These are phyloP conservation scores for Penicillium sp. DNA, from an alignment of 2,329 filamentous ascomycete genomes.

Conservation along the genomic window DNA sequence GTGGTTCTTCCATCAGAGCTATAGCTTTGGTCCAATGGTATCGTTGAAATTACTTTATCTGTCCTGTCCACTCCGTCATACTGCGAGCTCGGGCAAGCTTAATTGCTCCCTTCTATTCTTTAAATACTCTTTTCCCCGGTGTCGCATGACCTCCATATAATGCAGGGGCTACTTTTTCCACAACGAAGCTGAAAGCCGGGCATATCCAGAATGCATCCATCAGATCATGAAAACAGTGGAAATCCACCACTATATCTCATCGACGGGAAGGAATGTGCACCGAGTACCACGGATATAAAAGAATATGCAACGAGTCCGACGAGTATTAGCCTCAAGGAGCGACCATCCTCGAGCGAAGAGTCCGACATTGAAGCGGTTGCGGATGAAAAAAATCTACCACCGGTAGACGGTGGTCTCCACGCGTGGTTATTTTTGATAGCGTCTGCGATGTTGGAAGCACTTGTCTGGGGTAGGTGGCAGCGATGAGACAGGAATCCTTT, in stretches of 20 bases:
- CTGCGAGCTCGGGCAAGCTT: slow-evolving; percentile 4
- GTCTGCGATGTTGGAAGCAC: slow-evolving; percentile 18
- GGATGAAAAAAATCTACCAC: slow-evolving; percentile 8
- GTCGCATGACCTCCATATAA: no score
- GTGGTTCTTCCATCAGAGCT: slow-evolving; percentile 1
- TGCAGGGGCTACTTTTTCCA: no score
- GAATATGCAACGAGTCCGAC: no score
- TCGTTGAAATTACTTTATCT: no score
- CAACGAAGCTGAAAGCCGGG: no score
- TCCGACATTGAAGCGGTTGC: background rate
- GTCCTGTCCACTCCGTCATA: slow-evolving; percentile 9
- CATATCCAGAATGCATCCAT: no score
- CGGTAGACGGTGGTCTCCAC: slow-evolving; percentile 16
- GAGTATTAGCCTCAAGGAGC: background rate
- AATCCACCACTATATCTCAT: no score
- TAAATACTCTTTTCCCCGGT: no score
- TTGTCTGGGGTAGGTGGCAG: slow-evolving; percentile 19
- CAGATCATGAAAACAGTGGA: no score
- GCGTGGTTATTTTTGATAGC: slow-evolving; percentile 22
- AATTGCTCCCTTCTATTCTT: no score
- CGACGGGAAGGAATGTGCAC: no score
- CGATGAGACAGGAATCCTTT: background rate
- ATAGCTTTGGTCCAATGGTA: slow-evolving; percentile 1
- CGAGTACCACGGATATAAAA: no score
- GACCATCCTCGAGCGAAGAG: background rate